Base-by-base conservation (phyloP, 768 basidiomycete genomes). In the Boletus barrowsii region DNA sequence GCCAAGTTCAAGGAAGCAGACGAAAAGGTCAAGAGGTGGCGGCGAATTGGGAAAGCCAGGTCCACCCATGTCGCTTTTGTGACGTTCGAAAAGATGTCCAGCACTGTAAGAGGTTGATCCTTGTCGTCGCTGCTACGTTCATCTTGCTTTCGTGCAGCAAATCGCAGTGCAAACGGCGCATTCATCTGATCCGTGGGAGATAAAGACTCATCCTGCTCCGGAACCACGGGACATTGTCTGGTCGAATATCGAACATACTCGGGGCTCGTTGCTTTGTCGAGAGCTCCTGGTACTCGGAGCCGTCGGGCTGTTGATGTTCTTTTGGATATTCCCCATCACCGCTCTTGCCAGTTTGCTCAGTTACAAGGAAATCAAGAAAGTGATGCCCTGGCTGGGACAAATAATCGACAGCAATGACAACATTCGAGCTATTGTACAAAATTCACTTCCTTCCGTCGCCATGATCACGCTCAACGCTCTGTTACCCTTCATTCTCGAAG, bases 161-260 rank as follows among this genome's bases (percentile, higher is more conserved):
- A 86, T 90, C 41, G 95, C 93, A 2, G 78, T 89, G 7, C 95
- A 98, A 70, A 79, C 85, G 1, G 88, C 88, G 0, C 89, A 93
- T 62, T 81, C 87, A 0, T 79, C 88, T 0, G 79, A 79, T 49
- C 87, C 87, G 15, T 79, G 78, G 49, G 80, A 84, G 68, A 79
- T 81, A 48, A 78, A 78, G 32, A 95, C 91, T 11, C 80, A 76
- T 54, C 81, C 83, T 18, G 94, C 96, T 0, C 96, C 96, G 0
- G 95, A 98, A 67, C 95, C 96, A 10, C 83, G 96, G 45, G 96
- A 98, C 68, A 90, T 98, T 52, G 83, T 98, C 18, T 99, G 97
- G 97, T 77, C 86, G 30, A 94, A 93, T 61, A 88, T 98, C 75
- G 76, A 85, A 2, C 82, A 87, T 20, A 81, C 90, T 0, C 74